Evolutionary conservation across 2,329 filamentous ascomycete species (phyloP), one percentile per base, ranked within the genome.

Genomic region (Herpotrichia juniperi): DNA sequence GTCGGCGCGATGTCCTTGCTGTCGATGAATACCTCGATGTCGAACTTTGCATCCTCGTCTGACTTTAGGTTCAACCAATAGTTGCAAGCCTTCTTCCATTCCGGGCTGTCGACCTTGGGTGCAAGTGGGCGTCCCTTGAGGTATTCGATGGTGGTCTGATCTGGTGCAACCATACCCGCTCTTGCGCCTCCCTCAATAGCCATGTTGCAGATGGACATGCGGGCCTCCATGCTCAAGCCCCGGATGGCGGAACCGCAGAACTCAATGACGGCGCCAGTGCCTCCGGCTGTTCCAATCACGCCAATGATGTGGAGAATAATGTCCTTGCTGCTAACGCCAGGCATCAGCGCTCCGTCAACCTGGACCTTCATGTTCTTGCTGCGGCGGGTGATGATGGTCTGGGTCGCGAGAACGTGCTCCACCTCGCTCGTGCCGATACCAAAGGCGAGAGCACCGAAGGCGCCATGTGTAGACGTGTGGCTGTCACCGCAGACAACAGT

Each of bases 201-300:
- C 94, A 97, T 97, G 81, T 99, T 99, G 81, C 94, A 97, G 74
- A 99, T 96, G 58, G 93, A 97, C 94, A 99, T 97, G 63, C 94
- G 87, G 37, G 93, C 94, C 77, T 97, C 94, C 85, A 99, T 96
- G 76, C 91, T 96, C 65, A 97, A 81, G 56, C 78, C 79, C 63
- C 91, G 87, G 72, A 99, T 97, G 56, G 94, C 91, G 46, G 93
- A 96, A 54, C 94, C 94, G 71, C 92, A 96, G 80, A 93, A 99
- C 79, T 99, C 94, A 67, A 99, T 97, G 60, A 97, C 94, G 47
- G 89, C 88, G 56, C 93, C 93, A 50, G 89, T 97, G 64, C 94
- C 94, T 74, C 93, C 94, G 56, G 94, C 94, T 21, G 94, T 97
- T 66, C 94, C 94, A 63, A 97, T 96, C 66, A 88, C 79, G 68